Base-by-base conservation (phyloP, 2,329 filamentous ascomycete species). In the Thyridium curvatum region DNA sequence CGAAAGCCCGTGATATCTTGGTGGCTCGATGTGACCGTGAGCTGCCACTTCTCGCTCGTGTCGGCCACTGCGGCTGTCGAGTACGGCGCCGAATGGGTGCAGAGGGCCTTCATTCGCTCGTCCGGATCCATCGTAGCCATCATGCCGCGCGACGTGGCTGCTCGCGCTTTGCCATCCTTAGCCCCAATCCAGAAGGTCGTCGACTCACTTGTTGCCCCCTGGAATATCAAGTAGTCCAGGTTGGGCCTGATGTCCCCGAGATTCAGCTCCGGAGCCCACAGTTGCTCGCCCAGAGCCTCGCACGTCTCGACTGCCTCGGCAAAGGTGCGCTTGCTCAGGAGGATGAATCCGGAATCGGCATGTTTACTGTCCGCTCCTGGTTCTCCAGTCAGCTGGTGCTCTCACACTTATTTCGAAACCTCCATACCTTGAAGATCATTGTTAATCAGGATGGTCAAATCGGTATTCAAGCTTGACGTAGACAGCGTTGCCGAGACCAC, bases 371-470 rank as follows among this genome's bases (percentile, higher is more conserved):
- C 41, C 13, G 46, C 18, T n/a, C 62, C 64, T 68, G 37, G n/a
- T 4, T 4, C 3, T 18, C 9, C 14, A 18, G 17, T 32, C 41
- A 37, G 41, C n/a, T n/a, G n/a, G n/a, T n/a, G n/a, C n/a, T 35
- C 34, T 17, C 3, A 33, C 9, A 26, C 13, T 10, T 21, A 14
- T 34, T 32, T 18, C 15, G n/a, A n/a, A n/a, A n/a, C n/a, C n/a
- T n/a, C n/a, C n/a, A n/a, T 45, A 61, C 63, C 65, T 51, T 58
- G 54, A 28, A 68, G 57, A 37, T 68, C 62, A 49, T 67, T 68
- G 42, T 64, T 56, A 33, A 62, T 52, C 18, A 66, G 41, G 18
- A 68, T 51, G 6, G 58, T 61, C 32, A 66, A 45, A 21, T 60
- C 60, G 2, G 61, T 59, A 28, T 55, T 50, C 6, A 66, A 42